These are phyloP conservation scores for Arthrobotrys musiformis DNA, from an alignment of 2,329 filamentous ascomycete species.

Conservation along the genomic window DNA sequence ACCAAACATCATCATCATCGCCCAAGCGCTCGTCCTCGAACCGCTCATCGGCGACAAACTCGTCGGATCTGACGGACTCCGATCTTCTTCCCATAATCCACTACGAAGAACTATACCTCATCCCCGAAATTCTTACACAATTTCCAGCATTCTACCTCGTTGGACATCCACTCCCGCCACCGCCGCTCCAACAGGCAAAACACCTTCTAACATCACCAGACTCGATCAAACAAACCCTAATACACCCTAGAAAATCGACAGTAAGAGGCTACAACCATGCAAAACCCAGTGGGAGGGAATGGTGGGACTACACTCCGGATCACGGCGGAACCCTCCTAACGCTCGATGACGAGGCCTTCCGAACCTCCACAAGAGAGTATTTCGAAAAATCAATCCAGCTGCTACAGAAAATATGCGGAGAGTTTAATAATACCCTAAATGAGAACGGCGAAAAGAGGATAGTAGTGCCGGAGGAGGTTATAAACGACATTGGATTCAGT, in stretches of 20 bases:
- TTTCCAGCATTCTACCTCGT: slow-evolving; percentile 48
- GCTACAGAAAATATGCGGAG: slow-evolving; percentile 29
- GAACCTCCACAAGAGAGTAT: slow-evolving; percentile 21
- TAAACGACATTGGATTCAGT: slow-evolving; percentile 37
- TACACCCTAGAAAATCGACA: slow-evolving; percentile 45
- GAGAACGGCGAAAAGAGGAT: not conserved
- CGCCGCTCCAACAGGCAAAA: slow-evolving; percentile 37
- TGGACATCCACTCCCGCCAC: slow-evolving; percentile 35
- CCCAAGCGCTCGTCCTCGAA: not conserved
- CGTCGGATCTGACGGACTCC: slow-evolving; percentile 27
- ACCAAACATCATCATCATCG: not conserved
- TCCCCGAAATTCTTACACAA: slow-evolving; percentile 32
- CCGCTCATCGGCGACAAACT: not conserved
- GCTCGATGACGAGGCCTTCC: slow-evolving; percentile 43
- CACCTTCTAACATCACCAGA: slow-evolving; percentile 29
- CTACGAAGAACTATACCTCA: slow-evolving; percentile 33
- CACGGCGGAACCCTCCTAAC: slow-evolving; percentile 29
- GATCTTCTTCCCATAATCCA: slow-evolving; percentile 44
- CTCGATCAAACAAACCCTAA: slow-evolving; percentile 11
- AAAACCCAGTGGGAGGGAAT: slow-evolving; percentile 37
- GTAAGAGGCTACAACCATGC: slow-evolving; percentile 45
- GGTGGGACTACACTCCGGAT: slow-evolving; percentile 54
- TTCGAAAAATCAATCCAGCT: slow-evolving; percentile 35
- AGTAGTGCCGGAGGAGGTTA: slow-evolving; percentile 22
- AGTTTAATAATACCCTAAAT: slow-evolving; percentile 25